These are phyloP conservation scores for Penicillium ucsense DNA, from an alignment of 495 filamentous ascomycete genomes.

Conservation along the genomic window DNA sequence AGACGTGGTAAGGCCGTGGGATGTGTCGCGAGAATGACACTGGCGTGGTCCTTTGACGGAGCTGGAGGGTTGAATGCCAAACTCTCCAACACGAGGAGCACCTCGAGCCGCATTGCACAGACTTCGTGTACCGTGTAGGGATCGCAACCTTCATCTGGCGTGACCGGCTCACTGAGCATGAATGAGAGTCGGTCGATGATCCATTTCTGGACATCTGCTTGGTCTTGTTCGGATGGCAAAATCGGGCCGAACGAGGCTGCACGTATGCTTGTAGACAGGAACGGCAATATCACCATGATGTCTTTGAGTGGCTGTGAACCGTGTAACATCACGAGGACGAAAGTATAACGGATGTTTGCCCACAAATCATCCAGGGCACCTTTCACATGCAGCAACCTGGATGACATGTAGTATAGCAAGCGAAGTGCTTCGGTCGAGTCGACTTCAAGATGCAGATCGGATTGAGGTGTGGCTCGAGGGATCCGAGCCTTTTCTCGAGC, in stretches of 20 bases:
- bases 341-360: conserved; percentile 50
- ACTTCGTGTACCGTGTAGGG: conserved; percentile 42
- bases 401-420: conserved; percentile 49
- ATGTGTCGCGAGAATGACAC: conserved; percentile 43
- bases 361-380: conserved; percentile 45
- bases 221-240: conserved; percentile 38
- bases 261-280: conserved; percentile 52
- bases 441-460: conserved; percentile 39
- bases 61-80: conserved; percentile 34
- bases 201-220: conserved; percentile 45
- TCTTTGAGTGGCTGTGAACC: conserved; percentile 47
- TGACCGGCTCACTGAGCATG: conserved; percentile 48
- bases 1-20: conserved; percentile 47
- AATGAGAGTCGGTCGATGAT: conserved; percentile 51
- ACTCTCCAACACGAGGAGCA: conserved; percentile 44
- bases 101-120: conserved; percentile 45
- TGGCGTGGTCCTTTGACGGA: conserved; percentile 37
- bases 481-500: conserved; percentile 28
- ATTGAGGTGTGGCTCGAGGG: conserved; percentile 31
- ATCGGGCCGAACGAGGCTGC: conserved; percentile 52
- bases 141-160: conserved; percentile 35
- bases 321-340: conserved; percentile 55
- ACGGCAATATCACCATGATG: conserved; percentile 45
- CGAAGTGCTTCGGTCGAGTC: conserved; percentile 47
- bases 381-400: conserved; percentile 33